A percentile compares a stretch with the other conserved stretches of the same genome.
Evolutionary conservation across 2,329 filamentous ascomycete genomes (phyloP).

Genomic region (Trichoderma asperellum): DNA sequence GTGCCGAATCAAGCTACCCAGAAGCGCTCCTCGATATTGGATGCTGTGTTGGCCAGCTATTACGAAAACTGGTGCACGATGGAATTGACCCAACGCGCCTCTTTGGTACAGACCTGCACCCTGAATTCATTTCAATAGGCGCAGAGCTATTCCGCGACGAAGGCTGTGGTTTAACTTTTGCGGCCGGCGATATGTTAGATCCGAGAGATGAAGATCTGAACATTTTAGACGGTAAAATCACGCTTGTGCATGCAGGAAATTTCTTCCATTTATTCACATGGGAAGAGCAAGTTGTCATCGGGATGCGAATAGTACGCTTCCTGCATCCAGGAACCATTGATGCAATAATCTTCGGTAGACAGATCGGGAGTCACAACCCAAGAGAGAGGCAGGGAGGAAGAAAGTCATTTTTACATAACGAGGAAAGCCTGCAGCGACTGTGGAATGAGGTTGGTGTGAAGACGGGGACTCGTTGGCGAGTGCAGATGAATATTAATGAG

Average conservation of each 20-base stretch:
- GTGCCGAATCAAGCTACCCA: background rate
- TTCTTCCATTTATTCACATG: conserved; percentile 19
- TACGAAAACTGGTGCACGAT: conserved; percentile 2
- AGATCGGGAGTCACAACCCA: background rate
- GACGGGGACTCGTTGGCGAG: background rate
- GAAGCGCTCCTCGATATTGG: conserved; percentile 13
- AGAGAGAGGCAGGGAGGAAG: background rate
- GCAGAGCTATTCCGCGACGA: conserved; percentile 5
- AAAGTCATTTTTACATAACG: background rate
- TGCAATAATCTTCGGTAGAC: conserved; percentile 8
- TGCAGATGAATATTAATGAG: background rate
- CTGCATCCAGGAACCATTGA: background rate
- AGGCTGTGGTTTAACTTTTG: background rate
- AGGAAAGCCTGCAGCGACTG: conserved; percentile 4
- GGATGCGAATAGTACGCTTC: background rate
- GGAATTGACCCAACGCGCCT: background rate
- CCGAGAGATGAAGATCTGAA: background rate
- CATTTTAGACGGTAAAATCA: background rate
- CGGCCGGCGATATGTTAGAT: background rate
- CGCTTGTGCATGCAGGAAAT: conserved; percentile 4
- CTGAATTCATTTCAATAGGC: background rate
- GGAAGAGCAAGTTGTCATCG: conserved; percentile 6
- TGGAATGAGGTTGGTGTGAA: conserved; percentile 1
- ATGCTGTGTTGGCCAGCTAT: background rate
- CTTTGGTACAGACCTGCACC: conserved; percentile 6